Conservation (phyloP, 441 rosid genomes). For the Pelargonium myrrhifolium region DNA sequence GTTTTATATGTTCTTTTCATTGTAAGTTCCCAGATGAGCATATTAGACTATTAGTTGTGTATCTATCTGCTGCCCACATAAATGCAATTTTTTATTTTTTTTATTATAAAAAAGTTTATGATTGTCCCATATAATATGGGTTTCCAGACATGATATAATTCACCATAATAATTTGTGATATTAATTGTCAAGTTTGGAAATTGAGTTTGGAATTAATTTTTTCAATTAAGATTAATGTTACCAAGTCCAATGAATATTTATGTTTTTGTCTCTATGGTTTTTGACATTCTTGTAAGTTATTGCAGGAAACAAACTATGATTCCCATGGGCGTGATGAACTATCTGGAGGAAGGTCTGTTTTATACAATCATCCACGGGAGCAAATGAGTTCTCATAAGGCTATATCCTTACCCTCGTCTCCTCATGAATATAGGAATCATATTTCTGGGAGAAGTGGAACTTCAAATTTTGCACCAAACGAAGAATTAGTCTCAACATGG, state of each 20-base stretch:
- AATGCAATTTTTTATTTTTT: background rate
- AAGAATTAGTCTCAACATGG: slow-evolving; percentile 65
- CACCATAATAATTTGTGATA: background rate
- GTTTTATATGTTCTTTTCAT: too few species aligned
- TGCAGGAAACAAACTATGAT: slow-evolving; percentile 53
- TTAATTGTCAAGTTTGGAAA: background rate
- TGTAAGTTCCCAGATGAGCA: background rate
- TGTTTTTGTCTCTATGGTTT: slow-evolving; percentile 7
- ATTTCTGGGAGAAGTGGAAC: slow-evolving; percentile 48
- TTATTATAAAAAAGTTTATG: too few species aligned
- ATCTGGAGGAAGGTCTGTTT: slow-evolving; percentile 55
- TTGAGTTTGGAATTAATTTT: background rate
- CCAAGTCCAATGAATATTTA: slow-evolving; percentile 8
- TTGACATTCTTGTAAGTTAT: slow-evolving; percentile 14
- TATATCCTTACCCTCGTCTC: slow-evolving; percentile 90
- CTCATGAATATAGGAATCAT: slow-evolving; percentile 71
- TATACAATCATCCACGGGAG: slow-evolving; percentile 43
- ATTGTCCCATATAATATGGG: background rate
- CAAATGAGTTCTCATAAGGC: slow-evolving; percentile 78
- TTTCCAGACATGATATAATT: background rate
- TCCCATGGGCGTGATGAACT: slow-evolving; percentile 50
- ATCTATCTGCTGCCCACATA: background rate
- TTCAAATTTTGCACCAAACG: slow-evolving; percentile 35
- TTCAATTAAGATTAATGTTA: background rate
- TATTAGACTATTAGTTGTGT: background rate